These are phyloP conservation scores for Eucalyptus curtisii DNA, from an alignment of 345 rosid genomes.

Conservation along the genomic window DNA sequence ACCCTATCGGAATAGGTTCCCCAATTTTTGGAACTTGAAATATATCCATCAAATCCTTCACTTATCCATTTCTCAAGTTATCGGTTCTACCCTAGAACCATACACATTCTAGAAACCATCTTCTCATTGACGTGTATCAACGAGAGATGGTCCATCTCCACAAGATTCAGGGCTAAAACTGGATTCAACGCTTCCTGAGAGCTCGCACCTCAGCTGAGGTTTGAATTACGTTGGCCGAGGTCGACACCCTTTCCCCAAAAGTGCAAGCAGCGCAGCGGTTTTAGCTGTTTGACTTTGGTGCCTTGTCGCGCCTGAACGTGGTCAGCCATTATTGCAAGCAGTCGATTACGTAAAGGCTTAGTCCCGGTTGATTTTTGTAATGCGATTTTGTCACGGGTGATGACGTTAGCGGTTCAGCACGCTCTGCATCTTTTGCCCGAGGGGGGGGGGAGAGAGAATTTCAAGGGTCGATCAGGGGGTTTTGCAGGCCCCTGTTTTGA, in stretches of 20 bases:
- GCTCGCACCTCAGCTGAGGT: background rate
- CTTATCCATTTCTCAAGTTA: too few relatives aligned
- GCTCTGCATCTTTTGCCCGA: background rate
- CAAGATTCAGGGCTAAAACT: background rate
- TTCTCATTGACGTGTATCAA: background rate
- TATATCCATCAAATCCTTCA: too few relatives aligned
- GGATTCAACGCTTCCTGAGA: background rate
- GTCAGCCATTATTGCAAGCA: background rate
- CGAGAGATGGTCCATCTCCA: background rate
- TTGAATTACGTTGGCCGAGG: background rate
- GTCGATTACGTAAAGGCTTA: background rate
- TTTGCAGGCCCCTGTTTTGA: background rate
- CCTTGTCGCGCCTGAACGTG: background rate
- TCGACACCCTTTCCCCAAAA: background rate
- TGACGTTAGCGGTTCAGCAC: background rate
- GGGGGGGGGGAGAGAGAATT: background rate
- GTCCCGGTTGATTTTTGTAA: background rate
- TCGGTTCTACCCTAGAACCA: too few relatives aligned
- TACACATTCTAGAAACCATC: background rate
- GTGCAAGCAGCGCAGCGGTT: background rate
- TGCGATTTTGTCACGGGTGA: background rate
- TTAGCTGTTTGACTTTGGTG: background rate
- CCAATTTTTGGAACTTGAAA: too few relatives aligned
- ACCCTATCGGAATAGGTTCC: too few relatives aligned
- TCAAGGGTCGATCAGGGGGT: background rate